Conservation (phyloP, 331 rosid species). For the Prunus yedoensis region DNA sequence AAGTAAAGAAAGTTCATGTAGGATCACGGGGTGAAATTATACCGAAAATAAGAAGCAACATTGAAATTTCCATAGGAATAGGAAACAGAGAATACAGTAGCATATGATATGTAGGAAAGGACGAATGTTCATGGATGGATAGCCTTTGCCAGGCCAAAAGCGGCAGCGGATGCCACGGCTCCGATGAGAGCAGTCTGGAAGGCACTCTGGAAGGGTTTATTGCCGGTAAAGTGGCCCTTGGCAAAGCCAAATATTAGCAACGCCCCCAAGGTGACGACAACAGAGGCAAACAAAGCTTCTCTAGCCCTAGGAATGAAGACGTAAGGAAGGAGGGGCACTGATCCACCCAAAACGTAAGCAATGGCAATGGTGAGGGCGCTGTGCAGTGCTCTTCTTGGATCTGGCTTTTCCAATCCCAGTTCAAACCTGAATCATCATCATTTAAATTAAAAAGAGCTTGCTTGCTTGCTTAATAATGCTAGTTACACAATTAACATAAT, state of each 20-base stretch:
- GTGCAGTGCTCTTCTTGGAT: constrained; percentile 85
- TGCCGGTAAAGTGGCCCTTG: constrained; percentile 80
- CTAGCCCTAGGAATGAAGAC: constrained; percentile 56
- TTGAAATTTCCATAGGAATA: background rate
- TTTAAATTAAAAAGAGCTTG: background rate
- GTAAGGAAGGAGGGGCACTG: constrained; percentile 78
- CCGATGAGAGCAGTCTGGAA: constrained; percentile 78
- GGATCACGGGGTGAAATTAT: background rate
- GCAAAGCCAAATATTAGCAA: constrained; percentile 81
- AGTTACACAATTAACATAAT: too few species aligned
- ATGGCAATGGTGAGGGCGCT: constrained; percentile 82
- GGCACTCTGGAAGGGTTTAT: constrained; percentile 67
- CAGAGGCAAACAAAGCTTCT: constrained; percentile 69
- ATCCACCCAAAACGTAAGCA: constrained; percentile 78
- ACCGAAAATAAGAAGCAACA: background rate
- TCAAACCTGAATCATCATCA: constrained; percentile 60
- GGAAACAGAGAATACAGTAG: background rate
- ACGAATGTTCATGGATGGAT: constrained; percentile 41
- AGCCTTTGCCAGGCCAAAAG: constrained; percentile 78
- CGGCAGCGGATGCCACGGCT: constrained; percentile 82
- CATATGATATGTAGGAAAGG: background rate
- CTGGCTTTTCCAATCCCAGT: constrained; percentile 87
- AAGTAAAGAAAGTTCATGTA: too few species aligned
- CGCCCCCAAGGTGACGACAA: constrained; percentile 62
- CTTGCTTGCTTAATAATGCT: too few species aligned